Evolutionary conservation across 306 rosid species (phyloP).

Genomic region (Prunus mongolica): DNA sequence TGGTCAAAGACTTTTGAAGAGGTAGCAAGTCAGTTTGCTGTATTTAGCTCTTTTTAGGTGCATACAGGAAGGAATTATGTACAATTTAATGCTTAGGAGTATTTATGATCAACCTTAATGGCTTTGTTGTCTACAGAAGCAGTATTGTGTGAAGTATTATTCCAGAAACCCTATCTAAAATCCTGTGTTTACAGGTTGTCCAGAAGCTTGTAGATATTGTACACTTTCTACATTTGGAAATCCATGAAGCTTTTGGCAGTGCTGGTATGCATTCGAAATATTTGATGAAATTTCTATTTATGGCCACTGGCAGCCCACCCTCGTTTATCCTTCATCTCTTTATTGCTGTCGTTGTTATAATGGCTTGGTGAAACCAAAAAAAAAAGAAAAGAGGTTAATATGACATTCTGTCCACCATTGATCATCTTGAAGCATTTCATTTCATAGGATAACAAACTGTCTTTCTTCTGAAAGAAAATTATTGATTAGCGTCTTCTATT

Average conservation of each 20-base stretch:
- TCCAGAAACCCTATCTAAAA: slow-evolving; percentile 5
- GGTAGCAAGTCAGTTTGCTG: slow-evolving; percentile 44
- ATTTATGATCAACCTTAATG: not conserved
- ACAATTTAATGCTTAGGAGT: not conserved
- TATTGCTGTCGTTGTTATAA: not conserved
- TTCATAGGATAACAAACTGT: not conserved
- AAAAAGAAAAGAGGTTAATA: not conserved
- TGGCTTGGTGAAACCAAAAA: not conserved
- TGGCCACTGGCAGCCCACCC: not conserved
- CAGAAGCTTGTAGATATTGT: slow-evolving; percentile 72
- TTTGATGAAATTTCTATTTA: not conserved
- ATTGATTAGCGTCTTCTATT: not conserved
- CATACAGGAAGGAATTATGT: not conserved
- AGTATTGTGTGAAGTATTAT: not conserved
- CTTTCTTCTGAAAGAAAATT: not conserved
- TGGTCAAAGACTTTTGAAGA: slow-evolving; percentile 85
- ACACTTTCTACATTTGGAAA: slow-evolving; percentile 66
- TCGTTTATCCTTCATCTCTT: not conserved
- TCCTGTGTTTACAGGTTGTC: slow-evolving; percentile 59
- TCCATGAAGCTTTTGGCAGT: slow-evolving; percentile 70
- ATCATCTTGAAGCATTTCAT: not conserved
- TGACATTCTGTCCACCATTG: not conserved
- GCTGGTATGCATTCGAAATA: slow-evolving; percentile 56
- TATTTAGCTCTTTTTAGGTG: slow-evolving; percentile 8
- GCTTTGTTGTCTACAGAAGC: not conserved